Base-by-base conservation (phyloP, 2,329 filamentous ascomycete genomes). In the Uncinocarpus reesii region DNA sequence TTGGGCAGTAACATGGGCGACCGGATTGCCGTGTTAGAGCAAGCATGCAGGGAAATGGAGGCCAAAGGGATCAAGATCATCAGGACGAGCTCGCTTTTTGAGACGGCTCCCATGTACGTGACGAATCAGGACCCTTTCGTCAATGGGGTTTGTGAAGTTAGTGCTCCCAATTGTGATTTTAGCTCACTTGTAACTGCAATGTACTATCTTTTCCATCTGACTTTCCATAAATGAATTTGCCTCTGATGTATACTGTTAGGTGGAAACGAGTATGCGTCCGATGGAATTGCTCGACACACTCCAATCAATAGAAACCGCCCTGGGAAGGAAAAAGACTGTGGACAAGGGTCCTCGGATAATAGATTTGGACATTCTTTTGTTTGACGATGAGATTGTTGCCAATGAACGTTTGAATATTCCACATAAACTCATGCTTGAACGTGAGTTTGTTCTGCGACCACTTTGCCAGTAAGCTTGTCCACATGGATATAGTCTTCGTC, bases 101-200 rank as follows among this genome's bases (percentile, higher is more conserved):
- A 96, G 70, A 98, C 90, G 2, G 81, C 86, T 58, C 87, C 92
- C 18, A 98, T 98, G 92, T 98, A 98, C 66, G 84, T 95, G 54
- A 71, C 84, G 53, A 84, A 95, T 54, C 92, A 98, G 65, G 81
- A 81, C 53, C 78, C 79, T 24, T 98, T 98, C 62, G 71, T 95
- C 41, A 98, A 98, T 62, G 92, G 88, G 16, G 89, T 82, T 49
- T 95, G 87, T 65, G 86, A 94, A 80, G 88, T 93, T 65, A 63
- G 79, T 72, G 42, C 47, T 28, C 47, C 29, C 28, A 15, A 7
- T 38, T 29, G 24, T 26, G 31, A 35, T 23, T 26, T 21, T 48
- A 18, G 24, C 48, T 13, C 10, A 15, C n/a, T 24, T 47, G 36
- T 47, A 47, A 29, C 35, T 21, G n/a, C 15, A 37, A 42, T 35